phyloP scores from a whole-genome alignment of 169 alveolate genomes.

The Eimeria maxima region DNA sequence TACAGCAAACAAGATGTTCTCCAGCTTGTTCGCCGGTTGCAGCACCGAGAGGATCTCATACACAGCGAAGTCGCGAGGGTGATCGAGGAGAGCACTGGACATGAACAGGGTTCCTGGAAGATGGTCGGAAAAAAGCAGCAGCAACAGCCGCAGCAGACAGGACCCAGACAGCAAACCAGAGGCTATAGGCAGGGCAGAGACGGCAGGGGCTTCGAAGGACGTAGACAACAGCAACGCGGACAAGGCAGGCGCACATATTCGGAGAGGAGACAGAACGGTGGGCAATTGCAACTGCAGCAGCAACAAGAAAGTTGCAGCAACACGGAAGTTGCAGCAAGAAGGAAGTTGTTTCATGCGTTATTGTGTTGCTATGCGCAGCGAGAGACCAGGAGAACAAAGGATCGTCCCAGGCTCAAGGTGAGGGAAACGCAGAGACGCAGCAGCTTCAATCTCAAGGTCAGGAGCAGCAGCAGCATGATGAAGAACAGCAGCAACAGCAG shows the following conservation, averaged over 20 bases:
- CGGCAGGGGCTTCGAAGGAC: slow-evolving; percentile 21
- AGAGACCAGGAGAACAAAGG: not conserved
- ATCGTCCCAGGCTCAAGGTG: not conserved
- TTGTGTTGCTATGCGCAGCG: slow-evolving; percentile 14
- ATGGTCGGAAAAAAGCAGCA: slow-evolving; percentile 54
- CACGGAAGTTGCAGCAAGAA: not conserved
- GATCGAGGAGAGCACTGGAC: slow-evolving; percentile 77
- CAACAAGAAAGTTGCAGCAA: not conserved
- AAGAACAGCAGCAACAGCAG: slow-evolving; percentile 19
- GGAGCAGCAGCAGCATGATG: not conserved
- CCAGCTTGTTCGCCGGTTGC: slow-evolving; percentile 59
- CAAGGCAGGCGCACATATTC: slow-evolving; percentile 16
- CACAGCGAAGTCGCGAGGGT: slow-evolving; percentile 72
- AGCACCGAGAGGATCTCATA: slow-evolving; percentile 67
- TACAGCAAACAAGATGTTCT: slow-evolving; percentile 73
- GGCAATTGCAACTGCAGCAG: slow-evolving; percentile 43
- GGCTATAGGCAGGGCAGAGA: not conserved
- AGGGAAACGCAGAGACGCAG: not conserved
- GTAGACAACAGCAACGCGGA: slow-evolving; percentile 25
- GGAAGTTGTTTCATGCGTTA: not conserved
- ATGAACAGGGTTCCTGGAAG: slow-evolving; percentile 82
- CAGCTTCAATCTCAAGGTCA: not conserved
- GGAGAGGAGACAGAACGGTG: not conserved
- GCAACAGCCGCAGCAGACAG: slow-evolving; percentile 56
- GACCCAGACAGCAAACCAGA: not conserved